Evolutionary conservation across 192 early-diverging fungal species (phyloP), one percentile per base, ranked within the genome.

Genomic region (Rhizoclosmatium globosum): DNA sequence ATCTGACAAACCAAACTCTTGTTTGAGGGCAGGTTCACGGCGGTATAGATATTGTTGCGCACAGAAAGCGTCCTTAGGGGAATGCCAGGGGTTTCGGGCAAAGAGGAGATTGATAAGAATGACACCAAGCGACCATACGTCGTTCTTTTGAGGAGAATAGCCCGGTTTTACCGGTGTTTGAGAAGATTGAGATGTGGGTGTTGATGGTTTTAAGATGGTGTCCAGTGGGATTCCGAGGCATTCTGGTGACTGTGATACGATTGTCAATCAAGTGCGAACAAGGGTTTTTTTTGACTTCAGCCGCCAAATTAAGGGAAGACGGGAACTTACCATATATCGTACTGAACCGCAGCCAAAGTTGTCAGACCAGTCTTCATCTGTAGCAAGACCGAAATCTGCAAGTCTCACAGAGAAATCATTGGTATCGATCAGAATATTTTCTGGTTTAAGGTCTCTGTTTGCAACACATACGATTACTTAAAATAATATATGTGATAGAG

Each of bases 371-470:
- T 80, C 77, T 50, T 94, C 85, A 73, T 89, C 87, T 21, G 97
- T 97, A 23, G 95, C 94, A n/a, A 98, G 89, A 4, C 97, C 97
- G 90, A 98, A 98, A 85, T 98, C 97, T 13, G 95, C 92, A 43
- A 98, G 87, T 85, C 96, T 95, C 4, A 84, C 58, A 3, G 61
- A 93, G 78, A 39, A 86, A 74, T 81, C 67, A 4, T 7, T 23
- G 2, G 64, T 77, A 44, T 64, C 45, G 15, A 68, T 50, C 39
- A 48, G 92, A 19, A 97, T 87, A 71, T 97, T 97, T 84, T 97
- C 95, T 3, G 85, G 85, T 84, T 98, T 98, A 66, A 99, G 80
- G 81, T 99, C 96, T 78, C 97, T 94, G 83, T 68, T 11, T 64
- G 61, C 38, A 31, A 64, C 19, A 64, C 0, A 31, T 64, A 64